phyloP scores from a whole-genome alignment of 1,139 yeast species.

The Protomyces macrosporus region DNA sequence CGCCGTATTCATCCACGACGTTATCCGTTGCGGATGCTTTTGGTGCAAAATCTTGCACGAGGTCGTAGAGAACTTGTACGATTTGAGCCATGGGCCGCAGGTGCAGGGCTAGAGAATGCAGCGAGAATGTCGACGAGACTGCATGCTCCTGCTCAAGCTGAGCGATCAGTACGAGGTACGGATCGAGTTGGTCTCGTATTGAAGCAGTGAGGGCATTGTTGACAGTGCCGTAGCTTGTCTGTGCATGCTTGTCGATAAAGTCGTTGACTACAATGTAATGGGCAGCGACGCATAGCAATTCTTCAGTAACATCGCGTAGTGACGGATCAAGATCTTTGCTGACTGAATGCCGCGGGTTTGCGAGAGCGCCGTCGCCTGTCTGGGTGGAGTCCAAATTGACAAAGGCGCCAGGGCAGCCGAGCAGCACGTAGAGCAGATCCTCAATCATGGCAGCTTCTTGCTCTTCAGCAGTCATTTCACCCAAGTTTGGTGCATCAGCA shows the following conservation, averaged over 20 bases:
- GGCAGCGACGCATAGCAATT: slow-evolving; percentile 59
- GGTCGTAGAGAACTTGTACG: slow-evolving; percentile 55
- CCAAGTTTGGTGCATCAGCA: not conserved
- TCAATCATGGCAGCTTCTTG: slow-evolving; percentile 70
- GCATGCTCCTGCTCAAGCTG: slow-evolving; percentile 53
- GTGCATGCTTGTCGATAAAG: slow-evolving; percentile 56
- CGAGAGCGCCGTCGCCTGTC: slow-evolving; percentile 45
- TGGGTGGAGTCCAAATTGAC: slow-evolving; percentile 61
- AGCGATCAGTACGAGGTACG: slow-evolving; percentile 48
- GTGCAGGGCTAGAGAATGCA: slow-evolving; percentile 48
- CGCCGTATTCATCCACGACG: slow-evolving; percentile 33
- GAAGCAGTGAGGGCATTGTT: slow-evolving; percentile 67
- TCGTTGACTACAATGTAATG: slow-evolving; percentile 52
- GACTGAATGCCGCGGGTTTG: slow-evolving; percentile 34
- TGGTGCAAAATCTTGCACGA: slow-evolving; percentile 41
- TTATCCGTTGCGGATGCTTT: slow-evolving; percentile 32
- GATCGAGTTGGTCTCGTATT: slow-evolving; percentile 49
- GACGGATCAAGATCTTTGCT: slow-evolving; percentile 70
- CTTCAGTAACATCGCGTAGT: slow-evolving; percentile 64
- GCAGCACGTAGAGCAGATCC: slow-evolving; percentile 62
- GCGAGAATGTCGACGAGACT: slow-evolving; percentile 45
- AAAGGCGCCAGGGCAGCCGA: slow-evolving; percentile 77
- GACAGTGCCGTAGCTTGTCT: slow-evolving; percentile 58
- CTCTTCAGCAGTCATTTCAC: slow-evolving; percentile 36
- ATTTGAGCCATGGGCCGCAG: slow-evolving; percentile 41